These are phyloP conservation scores for Simplicillium sp. DNA, from an alignment of 2,329 filamentous ascomycete species.

Conservation along the genomic window DNA sequence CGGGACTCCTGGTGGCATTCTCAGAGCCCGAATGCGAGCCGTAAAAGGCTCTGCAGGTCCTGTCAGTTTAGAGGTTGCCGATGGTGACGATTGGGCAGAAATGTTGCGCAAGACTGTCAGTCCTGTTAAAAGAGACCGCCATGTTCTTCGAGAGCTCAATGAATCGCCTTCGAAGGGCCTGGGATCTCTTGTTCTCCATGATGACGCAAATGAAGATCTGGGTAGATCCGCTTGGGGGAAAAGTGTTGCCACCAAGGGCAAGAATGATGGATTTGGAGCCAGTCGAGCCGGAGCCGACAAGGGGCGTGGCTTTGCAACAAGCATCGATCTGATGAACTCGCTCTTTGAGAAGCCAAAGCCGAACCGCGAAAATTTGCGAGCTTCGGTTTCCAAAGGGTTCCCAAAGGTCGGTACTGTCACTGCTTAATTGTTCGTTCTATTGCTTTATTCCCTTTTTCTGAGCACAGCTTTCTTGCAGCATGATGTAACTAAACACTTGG, in stretches of 20 bases:
- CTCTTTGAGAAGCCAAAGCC: conserved; percentile 68
- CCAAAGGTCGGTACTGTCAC: conserved; percentile 71
- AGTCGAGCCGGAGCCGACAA: conserved; percentile 25
- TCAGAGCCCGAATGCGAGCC: conserved; percentile 55
- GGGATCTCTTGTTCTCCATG: conserved; percentile 7
- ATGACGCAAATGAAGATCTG: conserved; percentile 40
- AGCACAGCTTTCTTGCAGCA: conserved; percentile 1
- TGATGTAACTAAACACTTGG: conserved; percentile 20
- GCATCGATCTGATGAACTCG: conserved; percentile 94
- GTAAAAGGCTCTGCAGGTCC: conserved; percentile 51
- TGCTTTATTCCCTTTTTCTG: conserved; percentile 5
- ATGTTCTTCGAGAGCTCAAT: conserved; percentile 52
- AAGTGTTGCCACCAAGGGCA: conserved; percentile 18
- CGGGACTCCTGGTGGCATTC: conserved; percentile 47
- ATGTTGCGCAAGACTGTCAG: conserved; percentile 91
- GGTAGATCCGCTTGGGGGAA: conserved; percentile 24
- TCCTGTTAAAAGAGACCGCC: conserved; percentile 84
- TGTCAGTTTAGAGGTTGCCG: conserved; percentile 48
- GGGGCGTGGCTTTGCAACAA: conserved; percentile 66
- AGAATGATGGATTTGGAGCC: conserved; percentile 16
- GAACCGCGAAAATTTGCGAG: conserved; percentile 43
- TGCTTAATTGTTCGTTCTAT: conserved; percentile 18
- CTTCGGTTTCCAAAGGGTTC: conserved; percentile 54
- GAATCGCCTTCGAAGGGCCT: conserved; percentile 34
- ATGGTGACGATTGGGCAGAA: conserved; percentile 83